Conservation (phyloP, 225 moss, liverwort and hornwort species). For the Polytrichum commune region DNA sequence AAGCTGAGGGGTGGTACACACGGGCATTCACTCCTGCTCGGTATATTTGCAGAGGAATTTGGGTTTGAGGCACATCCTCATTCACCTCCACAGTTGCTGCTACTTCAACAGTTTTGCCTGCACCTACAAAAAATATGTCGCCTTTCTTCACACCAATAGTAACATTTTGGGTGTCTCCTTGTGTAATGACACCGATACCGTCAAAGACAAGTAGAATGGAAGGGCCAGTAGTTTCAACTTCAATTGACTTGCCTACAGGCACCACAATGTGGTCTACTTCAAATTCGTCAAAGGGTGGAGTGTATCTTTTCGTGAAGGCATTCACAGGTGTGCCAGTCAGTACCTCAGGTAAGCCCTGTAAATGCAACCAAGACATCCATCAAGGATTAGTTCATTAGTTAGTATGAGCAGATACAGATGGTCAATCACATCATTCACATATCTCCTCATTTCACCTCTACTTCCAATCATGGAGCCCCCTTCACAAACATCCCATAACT, state of each 20-base stretch:
- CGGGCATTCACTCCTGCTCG: conserved; percentile 83
- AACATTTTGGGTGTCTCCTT: conserved; percentile 19
- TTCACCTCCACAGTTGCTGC: conserved; percentile 38
- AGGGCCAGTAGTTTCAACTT: conserved; percentile 56
- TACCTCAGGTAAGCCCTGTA: conserved; percentile 66
- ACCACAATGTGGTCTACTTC: conserved; percentile 76
- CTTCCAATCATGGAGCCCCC: too few relatives aligned
- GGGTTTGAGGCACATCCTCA: conserved; percentile 19
- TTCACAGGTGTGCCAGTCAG: conserved; percentile 50
- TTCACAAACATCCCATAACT: too few relatives aligned
- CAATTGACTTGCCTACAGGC: conserved; percentile 53
- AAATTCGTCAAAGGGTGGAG: conserved; percentile 90
- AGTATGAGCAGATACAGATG: too few relatives aligned
- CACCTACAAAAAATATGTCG: conserved; percentile 70
- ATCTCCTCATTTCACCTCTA: too few relatives aligned
- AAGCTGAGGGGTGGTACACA: conserved; percentile 35
- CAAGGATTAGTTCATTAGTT: too few relatives aligned
- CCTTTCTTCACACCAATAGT: conserved; percentile 46
- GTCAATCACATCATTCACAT: too few relatives aligned
- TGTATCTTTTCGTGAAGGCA: conserved; percentile 63
- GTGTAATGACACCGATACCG: conserved; percentile 51
- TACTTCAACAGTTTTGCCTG: conserved; percentile 50
- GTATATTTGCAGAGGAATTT: conserved; percentile 50
- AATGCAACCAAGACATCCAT: neutral
- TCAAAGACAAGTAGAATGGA: conserved; percentile 80